Base-by-base conservation (phyloP, 2,329 filamentous ascomycete genomes). In the Aureobasidium sp. region DNA sequence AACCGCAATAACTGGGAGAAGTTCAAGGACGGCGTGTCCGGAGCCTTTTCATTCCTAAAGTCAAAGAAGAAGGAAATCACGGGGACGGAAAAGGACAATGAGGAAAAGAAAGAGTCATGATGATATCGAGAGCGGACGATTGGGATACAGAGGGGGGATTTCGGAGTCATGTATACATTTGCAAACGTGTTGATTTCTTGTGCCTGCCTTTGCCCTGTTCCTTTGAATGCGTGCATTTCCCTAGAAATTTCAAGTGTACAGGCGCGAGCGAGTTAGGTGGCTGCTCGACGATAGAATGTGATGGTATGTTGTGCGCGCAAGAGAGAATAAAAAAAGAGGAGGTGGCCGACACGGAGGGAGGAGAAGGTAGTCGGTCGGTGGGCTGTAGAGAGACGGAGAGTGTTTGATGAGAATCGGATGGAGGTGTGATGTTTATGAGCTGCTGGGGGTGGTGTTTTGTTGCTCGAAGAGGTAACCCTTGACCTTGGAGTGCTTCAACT, bases 1-100 rank as follows among this genome's bases (percentile, higher is more conserved):
- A 97, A 97, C 78, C 85, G 91, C 57, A 89, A 85, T 56, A 81
- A 77, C 61, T 97, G 91, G 90, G 89, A 95, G 77, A 82, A 79
- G 67, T 77, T 81, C 69, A 79, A 79, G 67, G 78, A 80, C 67
- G 73, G 73, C 64, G 71, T 78, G 50, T 72, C 72, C 35, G 76
- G 76, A 62, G 72, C 70, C 22, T 68, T 68, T 68, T 65, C 67
- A 27, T 66, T 63, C 63, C 63, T 67, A 60, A 67, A 64, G 57
- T 64, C 62, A 14, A 63, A 65, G 58, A 59, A 69, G 61, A 61
- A 64, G 57, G 49, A 62, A 53, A 42, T 57, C 15, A 57, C 53
- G 11, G 53, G 53, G 27, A 57, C 53, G 27, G 53, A 33, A n/a
- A 45, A 44, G 29, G 53, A 59, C 56, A 47, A 47, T 17, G 57